A percentile compares a stretch with the other conserved stretches of the same genome.
phyloP scores from a whole-genome alignment of 371 early-diverging fungal genomes.

The Mortierella sp. region DNA sequence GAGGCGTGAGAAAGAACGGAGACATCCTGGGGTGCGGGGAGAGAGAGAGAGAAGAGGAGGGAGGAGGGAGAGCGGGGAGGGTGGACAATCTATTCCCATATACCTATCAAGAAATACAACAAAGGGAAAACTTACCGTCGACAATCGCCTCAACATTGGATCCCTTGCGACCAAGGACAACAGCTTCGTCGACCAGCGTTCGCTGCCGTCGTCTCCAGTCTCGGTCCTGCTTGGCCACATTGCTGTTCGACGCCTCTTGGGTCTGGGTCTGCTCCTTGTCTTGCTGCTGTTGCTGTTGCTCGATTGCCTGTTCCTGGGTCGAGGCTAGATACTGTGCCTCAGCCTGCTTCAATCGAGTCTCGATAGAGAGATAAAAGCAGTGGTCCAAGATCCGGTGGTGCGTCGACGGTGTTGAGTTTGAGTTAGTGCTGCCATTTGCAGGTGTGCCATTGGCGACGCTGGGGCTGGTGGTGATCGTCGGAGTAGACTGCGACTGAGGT shows the following conservation, averaged over 20 bases:
- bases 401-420: slow-evolving; percentile 57
- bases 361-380: slow-evolving; percentile 66
- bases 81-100: no score
- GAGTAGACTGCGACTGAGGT: background rate
- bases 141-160: slow-evolving; percentile 50
- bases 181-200: slow-evolving; percentile 45
- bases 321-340: slow-evolving; percentile 53
- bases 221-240: slow-evolving; percentile 9
- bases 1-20: slow-evolving; percentile 8
- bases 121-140: slow-evolving; percentile 28
- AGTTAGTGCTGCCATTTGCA: background rate
- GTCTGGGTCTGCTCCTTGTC: slow-evolving; percentile 8
- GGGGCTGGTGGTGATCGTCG: background rate
- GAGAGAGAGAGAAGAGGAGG: background rate
- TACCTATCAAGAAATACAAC: background rate
- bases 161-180: slow-evolving; percentile 50
- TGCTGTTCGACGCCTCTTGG: background rate
- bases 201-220: slow-evolving; percentile 46
- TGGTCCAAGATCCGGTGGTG: slow-evolving; percentile 72
- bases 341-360: slow-evolving; percentile 64
- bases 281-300: slow-evolving; percentile 15
- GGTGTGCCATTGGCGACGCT: no score
- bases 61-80: background rate
- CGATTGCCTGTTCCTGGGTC: slow-evolving; percentile 33
- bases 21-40: background rate